Conservation (phyloP, 2,329 filamentous ascomycete genomes). For the Aspergillus alliaceus region DNA sequence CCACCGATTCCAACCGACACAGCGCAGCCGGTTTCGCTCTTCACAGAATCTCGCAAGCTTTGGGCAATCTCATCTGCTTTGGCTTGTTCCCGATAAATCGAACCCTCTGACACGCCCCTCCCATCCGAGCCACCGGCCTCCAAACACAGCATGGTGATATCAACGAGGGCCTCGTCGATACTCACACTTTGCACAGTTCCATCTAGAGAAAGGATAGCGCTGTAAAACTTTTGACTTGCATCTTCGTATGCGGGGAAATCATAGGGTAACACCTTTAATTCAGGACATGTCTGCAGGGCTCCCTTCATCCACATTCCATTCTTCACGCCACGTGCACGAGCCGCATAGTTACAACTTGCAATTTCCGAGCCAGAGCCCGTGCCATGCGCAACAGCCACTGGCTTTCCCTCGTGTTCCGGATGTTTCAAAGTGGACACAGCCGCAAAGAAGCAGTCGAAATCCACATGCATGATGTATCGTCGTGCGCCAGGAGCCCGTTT, state of each 20-base stretch:
- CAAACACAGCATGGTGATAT: constrained; percentile 72
- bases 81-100: constrained; percentile 73
- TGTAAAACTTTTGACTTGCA: constrained; percentile 84
- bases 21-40: constrained; percentile 73
- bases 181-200: constrained; percentile 94
- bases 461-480: constrained; percentile 88
- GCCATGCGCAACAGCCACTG: constrained; percentile 86
- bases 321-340: constrained; percentile 80
- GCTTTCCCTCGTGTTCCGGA: constrained; percentile 74
- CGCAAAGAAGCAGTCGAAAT: constrained; percentile 98
- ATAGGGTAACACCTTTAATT: constrained; percentile 87
- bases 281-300: constrained; percentile 77
- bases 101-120: constrained; percentile 63
- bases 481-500: constrained; percentile 64
- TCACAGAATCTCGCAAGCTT: constrained; percentile 67
- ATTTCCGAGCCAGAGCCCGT: constrained; percentile 86
- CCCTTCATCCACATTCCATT: constrained; percentile 99
- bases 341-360: constrained; percentile 94
- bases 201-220: constrained; percentile 74
- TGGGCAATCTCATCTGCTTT: constrained; percentile 72
- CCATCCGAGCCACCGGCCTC: constrained; percentile 66
- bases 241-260: constrained; percentile 95
- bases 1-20: constrained; percentile 91
- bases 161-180: constrained; percentile 89
- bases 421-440: constrained; percentile 80